phyloP scores from a whole-genome alignment of 352 stramenopile genomes.

The Pythium aquatile region DNA sequence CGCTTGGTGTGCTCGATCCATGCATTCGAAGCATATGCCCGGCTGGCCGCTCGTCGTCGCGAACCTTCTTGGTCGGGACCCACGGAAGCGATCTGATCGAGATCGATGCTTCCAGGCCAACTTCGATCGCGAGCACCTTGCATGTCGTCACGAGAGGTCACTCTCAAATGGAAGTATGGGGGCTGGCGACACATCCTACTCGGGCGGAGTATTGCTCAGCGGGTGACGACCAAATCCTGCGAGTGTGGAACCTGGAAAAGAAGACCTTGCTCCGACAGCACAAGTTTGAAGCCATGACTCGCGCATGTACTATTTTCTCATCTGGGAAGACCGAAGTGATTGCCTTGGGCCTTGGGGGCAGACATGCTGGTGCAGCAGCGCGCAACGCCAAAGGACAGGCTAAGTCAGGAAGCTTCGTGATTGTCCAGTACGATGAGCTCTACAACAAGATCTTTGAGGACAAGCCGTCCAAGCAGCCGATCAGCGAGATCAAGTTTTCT shows the following conservation, averaged over 20 bases:
- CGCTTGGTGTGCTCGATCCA: constrained; percentile 19
- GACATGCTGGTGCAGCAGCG: constrained; percentile 34
- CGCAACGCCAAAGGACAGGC: constrained; percentile 40
- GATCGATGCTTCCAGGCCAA: constrained; percentile 46
- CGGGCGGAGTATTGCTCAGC: constrained; percentile 70
- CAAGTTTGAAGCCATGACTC: constrained; percentile 47
- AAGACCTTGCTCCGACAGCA: constrained; percentile 40
- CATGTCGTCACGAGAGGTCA: constrained; percentile 62
- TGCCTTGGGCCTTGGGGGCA: constrained; percentile 59
- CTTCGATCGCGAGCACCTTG: constrained; percentile 10
- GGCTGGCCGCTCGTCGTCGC: constrained; percentile 23
- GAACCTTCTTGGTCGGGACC: constrained; percentile 79
- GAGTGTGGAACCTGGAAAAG: constrained; percentile 72
- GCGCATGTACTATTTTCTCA: constrained; percentile 56
- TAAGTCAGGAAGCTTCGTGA: constrained; percentile 68
- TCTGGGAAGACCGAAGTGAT: constrained; percentile 41
- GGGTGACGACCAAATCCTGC: constrained; percentile 77
- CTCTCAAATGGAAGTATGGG: constrained; percentile 78
- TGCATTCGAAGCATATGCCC: constrained; percentile 51
- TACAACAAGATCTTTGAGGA: constrained; percentile 69
- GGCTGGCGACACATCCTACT: constrained; percentile 67
- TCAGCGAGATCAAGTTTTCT: constrained; percentile 81
- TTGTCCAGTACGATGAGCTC: constrained; percentile 61
- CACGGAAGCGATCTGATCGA: constrained; percentile 86
- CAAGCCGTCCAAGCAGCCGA: constrained; percentile 76